Conservation (phyloP, 805 yeast genomes). For the Yamadazyma philogaea region DNA sequence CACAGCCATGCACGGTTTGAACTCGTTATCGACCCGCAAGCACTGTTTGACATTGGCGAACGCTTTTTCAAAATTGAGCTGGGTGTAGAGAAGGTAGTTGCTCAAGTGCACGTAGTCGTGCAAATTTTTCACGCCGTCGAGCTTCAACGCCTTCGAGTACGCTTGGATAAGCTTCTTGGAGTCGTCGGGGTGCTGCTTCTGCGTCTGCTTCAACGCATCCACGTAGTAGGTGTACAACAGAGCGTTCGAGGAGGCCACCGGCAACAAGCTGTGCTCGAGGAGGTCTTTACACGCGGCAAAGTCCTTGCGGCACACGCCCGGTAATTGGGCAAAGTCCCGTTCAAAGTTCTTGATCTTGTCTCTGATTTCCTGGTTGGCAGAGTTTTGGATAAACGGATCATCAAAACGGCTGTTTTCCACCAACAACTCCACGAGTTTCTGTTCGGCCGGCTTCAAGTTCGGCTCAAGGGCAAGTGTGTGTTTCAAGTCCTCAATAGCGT, state of each 20-base stretch:
- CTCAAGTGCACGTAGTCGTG: conserved; percentile 24
- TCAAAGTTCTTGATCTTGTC: conserved; percentile 20
- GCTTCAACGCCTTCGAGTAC: conserved; percentile 24
- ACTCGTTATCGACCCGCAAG: conserved; percentile 74
- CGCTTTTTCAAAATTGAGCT: conserved; percentile 51
- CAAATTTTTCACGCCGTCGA: conserved; percentile 26
- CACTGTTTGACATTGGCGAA: conserved; percentile 60
- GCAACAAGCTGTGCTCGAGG: conserved; percentile 23
- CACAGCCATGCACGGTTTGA: conserved; percentile 51
- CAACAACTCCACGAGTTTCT: conserved; percentile 46
- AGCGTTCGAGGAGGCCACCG: conserved; percentile 43
- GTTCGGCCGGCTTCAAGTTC: conserved; percentile 46
- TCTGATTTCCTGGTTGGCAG: conserved; percentile 14
- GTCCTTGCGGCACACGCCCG: neutral
- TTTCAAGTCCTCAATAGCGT: conserved; percentile 53
- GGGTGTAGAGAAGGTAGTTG: conserved; percentile 42
- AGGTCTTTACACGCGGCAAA: conserved; percentile 12
- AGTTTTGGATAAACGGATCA: conserved; percentile 15
- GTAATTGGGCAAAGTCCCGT: neutral
- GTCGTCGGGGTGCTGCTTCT: conserved; percentile 2
- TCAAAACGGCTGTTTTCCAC: conserved; percentile 52
- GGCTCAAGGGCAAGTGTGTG: conserved; percentile 43
- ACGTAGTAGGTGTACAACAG: conserved; percentile 19
- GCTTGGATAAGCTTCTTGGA: conserved; percentile 20
- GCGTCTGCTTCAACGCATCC: conserved; percentile 21